Percentiles rank a stretch among this genome's conserved stretches.
phyloP scores from a whole-genome alignment of 2,329 filamentous ascomycete species.

The Fusarium equiseti region DNA sequence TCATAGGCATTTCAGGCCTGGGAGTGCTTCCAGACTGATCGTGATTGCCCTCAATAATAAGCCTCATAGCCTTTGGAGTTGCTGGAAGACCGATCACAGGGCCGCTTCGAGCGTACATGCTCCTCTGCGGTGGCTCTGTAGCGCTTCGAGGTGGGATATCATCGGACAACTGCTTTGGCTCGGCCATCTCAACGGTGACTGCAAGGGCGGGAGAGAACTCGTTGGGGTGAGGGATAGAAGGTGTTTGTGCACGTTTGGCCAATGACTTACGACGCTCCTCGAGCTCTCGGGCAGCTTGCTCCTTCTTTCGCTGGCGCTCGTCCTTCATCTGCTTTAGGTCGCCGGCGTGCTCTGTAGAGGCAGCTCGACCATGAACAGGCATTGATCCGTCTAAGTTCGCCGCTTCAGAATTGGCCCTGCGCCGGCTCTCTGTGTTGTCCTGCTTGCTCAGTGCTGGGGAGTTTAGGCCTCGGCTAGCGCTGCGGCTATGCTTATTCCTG shows the following conservation, averaged over 20 bases:
- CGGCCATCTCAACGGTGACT: constrained; percentile 57
- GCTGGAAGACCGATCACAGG: constrained; percentile 83
- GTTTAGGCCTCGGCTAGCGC: constrained; percentile 57
- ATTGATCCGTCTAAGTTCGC: constrained; percentile 51
- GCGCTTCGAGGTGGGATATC: constrained; percentile 71
- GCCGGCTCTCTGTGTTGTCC: constrained; percentile 57
- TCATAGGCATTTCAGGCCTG: constrained; percentile 68
- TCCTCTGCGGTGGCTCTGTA: constrained; percentile 68
- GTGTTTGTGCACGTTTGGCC: constrained; percentile 82
- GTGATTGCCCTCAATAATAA: constrained; percentile 74
- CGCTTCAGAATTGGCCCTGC: constrained; percentile 50
- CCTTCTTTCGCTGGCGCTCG: constrained; percentile 75
- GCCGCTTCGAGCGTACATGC: constrained; percentile 62
- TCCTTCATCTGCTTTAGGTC: constrained; percentile 68
- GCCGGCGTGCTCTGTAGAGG: constrained; percentile 62
- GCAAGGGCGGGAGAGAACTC: constrained; percentile 55
- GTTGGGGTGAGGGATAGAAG: constrained; percentile 81
- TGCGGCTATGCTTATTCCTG: constrained; percentile 66
- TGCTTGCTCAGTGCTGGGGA: constrained; percentile 53
- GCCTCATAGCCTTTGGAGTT: constrained; percentile 90
- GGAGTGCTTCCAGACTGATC: constrained; percentile 50
- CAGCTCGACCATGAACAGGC: constrained; percentile 49
- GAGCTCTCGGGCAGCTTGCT: constrained; percentile 83
- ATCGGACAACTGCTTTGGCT: constrained; percentile 55
- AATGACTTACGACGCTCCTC: constrained; percentile 89